Evolutionary conservation across 805 yeast species (phyloP).

Genomic region (Kuraishia piskuri): DNA sequence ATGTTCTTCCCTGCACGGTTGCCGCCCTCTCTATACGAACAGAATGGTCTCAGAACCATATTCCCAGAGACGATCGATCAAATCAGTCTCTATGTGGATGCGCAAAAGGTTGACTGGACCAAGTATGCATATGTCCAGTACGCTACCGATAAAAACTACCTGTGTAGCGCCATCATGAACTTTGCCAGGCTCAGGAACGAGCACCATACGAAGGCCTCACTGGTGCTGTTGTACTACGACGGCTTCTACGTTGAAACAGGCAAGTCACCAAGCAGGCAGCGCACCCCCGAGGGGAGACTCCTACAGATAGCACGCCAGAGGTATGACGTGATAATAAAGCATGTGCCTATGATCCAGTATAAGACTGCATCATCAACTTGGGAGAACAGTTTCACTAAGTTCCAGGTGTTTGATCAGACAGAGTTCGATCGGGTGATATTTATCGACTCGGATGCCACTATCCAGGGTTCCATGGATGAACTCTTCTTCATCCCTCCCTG

Average conservation of each 20-base stretch:
- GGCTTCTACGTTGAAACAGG: constrained; percentile 10
- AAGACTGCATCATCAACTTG: constrained; percentile 26
- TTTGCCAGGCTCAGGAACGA: constrained; percentile 28
- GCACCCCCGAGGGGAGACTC: constrained; percentile 4
- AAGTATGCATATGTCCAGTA: constrained; percentile 47
- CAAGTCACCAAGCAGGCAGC: neutral
- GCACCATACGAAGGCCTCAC: constrained; percentile 30
- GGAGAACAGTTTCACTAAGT: constrained; percentile 46
- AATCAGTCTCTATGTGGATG: neutral
- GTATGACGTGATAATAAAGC: constrained; percentile 19
- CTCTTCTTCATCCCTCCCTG: constrained; percentile 40
- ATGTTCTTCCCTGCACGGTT: neutral
- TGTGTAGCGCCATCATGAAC: constrained; percentile 45
- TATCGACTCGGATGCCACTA: constrained; percentile 47
- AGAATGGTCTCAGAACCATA: neutral
- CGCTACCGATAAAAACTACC: constrained; percentile 43
- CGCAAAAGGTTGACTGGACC: constrained; percentile 1
- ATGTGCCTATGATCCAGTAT: constrained; percentile 14
- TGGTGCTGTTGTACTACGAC: constrained; percentile 34
- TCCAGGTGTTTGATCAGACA: constrained; percentile 38
- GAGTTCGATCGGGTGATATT: constrained; percentile 46
- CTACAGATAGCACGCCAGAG: constrained; percentile 6
- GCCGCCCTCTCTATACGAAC: neutral
- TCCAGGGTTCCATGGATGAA: constrained; percentile 37
- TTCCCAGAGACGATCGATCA: neutral